Evolutionary conservation across 495 filamentous ascomycete genomes (phyloP), one percentile per base, ranked within the genome.

Genomic region (Friedmanniomyces endolithicus): DNA sequence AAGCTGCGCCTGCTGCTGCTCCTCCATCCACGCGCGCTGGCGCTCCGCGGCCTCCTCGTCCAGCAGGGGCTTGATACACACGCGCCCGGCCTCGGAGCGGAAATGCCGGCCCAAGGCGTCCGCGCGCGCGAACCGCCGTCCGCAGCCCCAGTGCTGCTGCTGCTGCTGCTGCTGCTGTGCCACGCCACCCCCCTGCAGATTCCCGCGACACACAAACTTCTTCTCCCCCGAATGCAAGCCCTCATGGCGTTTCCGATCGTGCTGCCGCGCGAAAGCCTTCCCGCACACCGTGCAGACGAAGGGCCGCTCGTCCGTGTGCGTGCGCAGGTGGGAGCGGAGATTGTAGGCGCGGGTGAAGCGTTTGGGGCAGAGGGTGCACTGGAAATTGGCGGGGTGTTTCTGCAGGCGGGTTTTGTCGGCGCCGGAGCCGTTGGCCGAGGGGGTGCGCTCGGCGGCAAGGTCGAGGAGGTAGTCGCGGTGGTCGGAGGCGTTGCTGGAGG

Each of bases 21-120:
- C 80, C 56, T 87, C 81, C 57, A 83, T 75, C 67, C 81, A 77
- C 14, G 72, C 63, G 9, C 84, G 75, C 31, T 87, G 80, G 12
- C 87, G 75, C 64, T 95, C 88, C 23, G 58, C 61, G 11, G 62
- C 63, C 48, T 96, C 90, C 67, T 94, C 89, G 50, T 95, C 94
- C 9, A 97, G 75, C 2, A 98, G 74, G 3, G 92, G 88, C 60
- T 94, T 95, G 68, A 98, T 98, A 67, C 92, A 98, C 41, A 95
- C 86, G 6, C 92, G 80, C 11, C 92, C 92, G 1, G 92, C 94
- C 71, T 98, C 92, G 12, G 86, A 90, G 47, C 92, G 77, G 77
- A 98, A 98, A 68, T 98, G 92, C n/a, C 92, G 81, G 16, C 92
- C 92, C 1, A 98, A 74, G 1, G 94, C 92, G 69, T 98, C 92